Evolutionary conservation across 257 asterid genomes (phyloP), one percentile per base, ranked within the genome.

Genomic region (Thymus mandschuricus): DNA sequence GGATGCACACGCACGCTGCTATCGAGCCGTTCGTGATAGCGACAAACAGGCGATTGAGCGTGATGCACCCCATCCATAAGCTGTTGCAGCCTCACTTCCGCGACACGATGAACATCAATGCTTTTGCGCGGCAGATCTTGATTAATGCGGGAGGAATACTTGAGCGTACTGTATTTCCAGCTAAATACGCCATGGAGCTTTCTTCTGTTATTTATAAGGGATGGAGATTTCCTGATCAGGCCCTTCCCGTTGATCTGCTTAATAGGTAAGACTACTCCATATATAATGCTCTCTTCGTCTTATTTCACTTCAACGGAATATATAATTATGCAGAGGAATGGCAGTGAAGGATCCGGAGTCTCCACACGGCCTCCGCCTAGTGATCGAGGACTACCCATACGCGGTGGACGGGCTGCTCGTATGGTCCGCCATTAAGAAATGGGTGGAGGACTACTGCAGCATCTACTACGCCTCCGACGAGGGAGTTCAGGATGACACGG

Each of bases 21-120:
- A 81, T 89, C 0, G 94, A 89, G 78, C 96, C 96, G 13, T 81
- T 89, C 71, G 81, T 89, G 64, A 85, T 89, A 12, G 93, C 96
- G 30, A 81, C 90, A 4, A 87, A 84, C 49, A 79, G 94, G 66
- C 86, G 82, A 13, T 64, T 89, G 2, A 89, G 94, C 34, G 86
- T 78, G 60, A 70, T 89, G 71, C 94, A 89, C 73, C 94, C 96
- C 1, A 76, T 89, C 30, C 33, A 83, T 52, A 87, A 85, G 86
- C 85, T 89, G 35, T 66, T 89, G 34, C 75, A 84, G 3, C 91
- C 96, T 10, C 96, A 89, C 68, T 87, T 89, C 69, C 88, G 88
- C 1, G 91, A 87, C 73, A 85, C 91, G 1, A 83, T 89, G 96
- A 82, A 82, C 78, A 85, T 89, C 61, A 89, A 89, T 66, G 88